phyloP scores from a whole-genome alignment of 805 yeast genomes.

The Candida krabiensis region DNA sequence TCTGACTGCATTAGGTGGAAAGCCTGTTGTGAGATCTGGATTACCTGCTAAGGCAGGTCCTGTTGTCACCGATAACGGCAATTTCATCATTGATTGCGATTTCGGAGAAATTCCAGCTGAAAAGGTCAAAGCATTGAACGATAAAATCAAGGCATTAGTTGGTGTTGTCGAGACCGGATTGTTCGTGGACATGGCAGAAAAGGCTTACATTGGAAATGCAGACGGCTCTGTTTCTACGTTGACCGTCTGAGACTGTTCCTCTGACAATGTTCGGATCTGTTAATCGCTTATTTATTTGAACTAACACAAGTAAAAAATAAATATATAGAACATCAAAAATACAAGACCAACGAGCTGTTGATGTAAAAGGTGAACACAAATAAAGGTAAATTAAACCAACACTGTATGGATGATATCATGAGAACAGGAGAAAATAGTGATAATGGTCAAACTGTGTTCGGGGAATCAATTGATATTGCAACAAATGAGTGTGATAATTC shows the following conservation, averaged over 20 bases:
- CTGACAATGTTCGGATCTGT: too few relatives aligned
- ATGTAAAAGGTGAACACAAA: background rate
- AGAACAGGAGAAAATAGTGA: too few relatives aligned
- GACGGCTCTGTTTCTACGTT: conserved; percentile 51
- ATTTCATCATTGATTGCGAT: conserved; percentile 89
- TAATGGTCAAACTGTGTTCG: too few relatives aligned
- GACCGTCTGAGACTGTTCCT: conserved; percentile 37
- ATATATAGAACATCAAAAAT: conserved; percentile 1
- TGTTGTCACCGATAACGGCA: conserved; percentile 92
- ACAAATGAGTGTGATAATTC: too few relatives aligned
- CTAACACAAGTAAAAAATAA: conserved; percentile 2
- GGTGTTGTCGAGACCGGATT: conserved; percentile 98
- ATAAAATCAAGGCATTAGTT: conserved; percentile 66
- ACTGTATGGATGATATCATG: too few relatives aligned
- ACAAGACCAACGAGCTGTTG: background rate
- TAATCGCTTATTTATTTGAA: too few relatives aligned
- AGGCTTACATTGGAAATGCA: conserved; percentile 86
- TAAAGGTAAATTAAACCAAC: too few relatives aligned
- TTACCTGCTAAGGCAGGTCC: conserved; percentile 96
- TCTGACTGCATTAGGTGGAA: conserved; percentile 63
- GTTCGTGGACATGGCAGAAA: conserved; percentile 70
- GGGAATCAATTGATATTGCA: too few relatives aligned
- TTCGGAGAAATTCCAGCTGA: conserved; percentile 69
- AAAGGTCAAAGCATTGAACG: conserved; percentile 53
- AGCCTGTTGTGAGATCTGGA: conserved; percentile 75